Evolutionary conservation across 1,284 basidiomycete genomes (phyloP).

Genomic region (Moniliella sp.): DNA sequence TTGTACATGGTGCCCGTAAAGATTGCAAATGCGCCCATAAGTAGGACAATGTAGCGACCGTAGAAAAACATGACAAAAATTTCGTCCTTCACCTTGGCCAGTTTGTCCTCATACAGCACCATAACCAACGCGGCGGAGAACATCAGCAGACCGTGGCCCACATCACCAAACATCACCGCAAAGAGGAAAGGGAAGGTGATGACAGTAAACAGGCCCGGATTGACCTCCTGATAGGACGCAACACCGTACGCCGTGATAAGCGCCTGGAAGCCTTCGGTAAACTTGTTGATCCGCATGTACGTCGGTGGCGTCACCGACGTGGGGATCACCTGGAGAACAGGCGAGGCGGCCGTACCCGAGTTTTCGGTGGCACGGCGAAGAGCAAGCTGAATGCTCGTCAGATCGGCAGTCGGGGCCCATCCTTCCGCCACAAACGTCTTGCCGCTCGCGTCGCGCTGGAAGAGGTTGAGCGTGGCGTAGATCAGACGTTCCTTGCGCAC

Average conservation of each 20-base stretch:
- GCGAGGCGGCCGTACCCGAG: conserved; percentile 72
- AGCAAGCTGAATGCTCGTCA: conserved; percentile 63
- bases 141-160: conserved; percentile 79
- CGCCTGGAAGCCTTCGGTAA: conserved; percentile 87
- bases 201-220: conserved; percentile 80
- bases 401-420: conserved; percentile 84
- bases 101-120: conserved; percentile 62
- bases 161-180: conserved; percentile 98
- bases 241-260: conserved; percentile 96
- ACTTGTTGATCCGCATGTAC: conserved; percentile 81
- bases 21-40: conserved; percentile 79
- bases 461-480: conserved; percentile 39
- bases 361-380: conserved; percentile 83
- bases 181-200: conserved; percentile 96
- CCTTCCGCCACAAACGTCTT: conserved; percentile 93
- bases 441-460: conserved; percentile 75
- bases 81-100: conserved; percentile 60
- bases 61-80: conserved; percentile 79
- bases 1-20: conserved; percentile 97
- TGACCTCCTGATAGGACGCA: conserved; percentile 85
- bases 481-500: conserved; percentile 87
- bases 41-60: conserved; percentile 87
- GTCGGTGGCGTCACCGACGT: conserved; percentile 85
- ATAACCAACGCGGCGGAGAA: conserved; percentile 55
- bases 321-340: conserved; percentile 71